Base-by-base conservation (phyloP, 1,284 basidiomycete species). In the Trichosporon faecale region DNA sequence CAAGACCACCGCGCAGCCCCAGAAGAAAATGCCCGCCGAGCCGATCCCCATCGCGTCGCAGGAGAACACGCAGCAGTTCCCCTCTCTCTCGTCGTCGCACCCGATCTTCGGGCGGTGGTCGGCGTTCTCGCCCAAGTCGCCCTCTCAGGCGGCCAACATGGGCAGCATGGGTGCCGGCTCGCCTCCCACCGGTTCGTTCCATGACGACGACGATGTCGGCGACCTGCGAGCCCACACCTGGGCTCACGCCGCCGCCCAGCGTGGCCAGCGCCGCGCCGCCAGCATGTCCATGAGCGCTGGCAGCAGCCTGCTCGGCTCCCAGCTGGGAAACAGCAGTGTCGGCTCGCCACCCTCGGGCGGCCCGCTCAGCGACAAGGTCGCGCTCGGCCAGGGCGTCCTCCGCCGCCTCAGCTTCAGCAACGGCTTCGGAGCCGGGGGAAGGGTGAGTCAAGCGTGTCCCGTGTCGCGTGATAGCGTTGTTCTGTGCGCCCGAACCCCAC, bases 331-430 rank as follows among this genome's bases (percentile, higher is more conserved):
- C 37, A 25, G 63, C 66, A 40, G 31, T 37, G 69, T 65, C n/a
- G 44, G 46, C 57, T 33, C 57, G 66, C 66, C 67, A 46, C 70
- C 57, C n/a, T 63, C 60, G 49, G 69, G 25, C 66, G 75, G 74
- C 3, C 75, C 78, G 12, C 66, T 80, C 63, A 77, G 76, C 40
- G 80, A 81, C 71, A 81, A 82, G 69, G 75, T 74, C 29, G 76
- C 80, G 8, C 79, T 75, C 66, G 80, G 79, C 35, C 77, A 82
- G 70, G 80, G 80, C 21, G 76, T 80, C 2, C 68, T 82, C 12
- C 71, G 80, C 25, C 75, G 80, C n/a, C 70, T 82, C 67, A 79
- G 77, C 46, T 68, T 82, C 40, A 73, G 74, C 27, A 74, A 76
- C 37, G 70, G 73, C 31, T 77, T 77, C 64, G 66, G 46, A 23